Base-by-base conservation (phyloP, 2,329 filamentous ascomycete species). In the Fusarium sp. region DNA sequence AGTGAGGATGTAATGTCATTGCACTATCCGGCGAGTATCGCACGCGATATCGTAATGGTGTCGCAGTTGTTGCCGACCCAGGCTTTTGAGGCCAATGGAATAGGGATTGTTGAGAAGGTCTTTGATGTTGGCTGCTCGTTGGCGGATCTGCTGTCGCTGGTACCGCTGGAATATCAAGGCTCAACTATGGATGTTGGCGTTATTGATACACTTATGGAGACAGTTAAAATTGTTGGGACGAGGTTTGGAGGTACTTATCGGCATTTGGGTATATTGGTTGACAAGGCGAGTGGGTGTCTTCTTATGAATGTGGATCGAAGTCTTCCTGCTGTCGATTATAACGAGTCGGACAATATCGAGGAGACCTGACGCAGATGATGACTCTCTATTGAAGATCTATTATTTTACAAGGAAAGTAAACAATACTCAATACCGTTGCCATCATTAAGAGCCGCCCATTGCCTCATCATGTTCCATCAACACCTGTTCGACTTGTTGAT, bases 41-140 rank as follows among this genome's bases (percentile, higher is more conserved):
- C 78, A 1, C 74, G 76, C 10, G 73, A 77, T 3, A 68, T 79
- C 2, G 76, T 81, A 2, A 57, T 72, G 4, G 67, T 74, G 0
- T 76, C 77, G 0, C 70, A 71, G 4, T 35, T 72, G 0, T 59
- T 81, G 4, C 74, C 79, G 0, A 64, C 69, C 0, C 64, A 72
- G 8, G 79, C 79, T 4, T 74, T 81, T 5, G 78, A 80, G 16
- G 80, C 79, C 0, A 81, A 81, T 33, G 79, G 79, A 0, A 73
- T 81, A 1, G 79, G 79, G 0, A 80, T 81, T 2, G n/a, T 80
- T 0, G 80, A 81, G 37, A 81, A 81, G 60, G 70, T 80, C 0
- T 80, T 81, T 33, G 80, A 81, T n/a, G 73, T 80, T 1, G 79
- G 78, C 1, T 80, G 79, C 38, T 80, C 78, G 1, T 33, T 81